These are phyloP conservation scores for Trichoderma asperellum DNA, from an alignment of 2,329 filamentous ascomycete genomes.

Conservation along the genomic window DNA sequence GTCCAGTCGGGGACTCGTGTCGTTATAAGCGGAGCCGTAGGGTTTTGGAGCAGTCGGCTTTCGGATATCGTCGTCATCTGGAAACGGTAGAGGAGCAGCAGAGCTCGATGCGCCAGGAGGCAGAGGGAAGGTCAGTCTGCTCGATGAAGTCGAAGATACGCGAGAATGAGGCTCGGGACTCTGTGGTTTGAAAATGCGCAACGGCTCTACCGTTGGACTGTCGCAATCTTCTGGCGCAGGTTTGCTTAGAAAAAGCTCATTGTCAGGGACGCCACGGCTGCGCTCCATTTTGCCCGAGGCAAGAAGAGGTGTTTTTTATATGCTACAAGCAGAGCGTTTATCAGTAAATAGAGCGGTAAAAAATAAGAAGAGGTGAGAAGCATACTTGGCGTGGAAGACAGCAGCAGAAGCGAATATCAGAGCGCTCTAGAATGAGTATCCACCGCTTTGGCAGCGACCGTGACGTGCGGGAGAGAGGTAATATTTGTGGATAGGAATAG, in stretches of 20 bases:
- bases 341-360: neutral
- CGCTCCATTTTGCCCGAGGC: constrained; percentile 50
- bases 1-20: constrained; percentile 59
- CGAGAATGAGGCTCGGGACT: constrained; percentile 61
- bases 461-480: neutral
- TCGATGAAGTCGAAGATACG: constrained; percentile 43
- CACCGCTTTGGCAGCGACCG: neutral
- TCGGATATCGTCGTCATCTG: constrained; percentile 66
- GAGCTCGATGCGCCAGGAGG: constrained; percentile 73
- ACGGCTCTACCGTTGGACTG: constrained; percentile 79
- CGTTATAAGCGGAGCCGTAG: constrained; percentile 52
- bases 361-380: neutral
- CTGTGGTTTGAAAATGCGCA: constrained; percentile 82
- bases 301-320: neutral
- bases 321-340: neutral
- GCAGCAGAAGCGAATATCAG: neutral
- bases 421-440: neutral
- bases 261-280: constrained; percentile 69
- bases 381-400: constrained; percentile 3
- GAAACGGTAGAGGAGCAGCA: constrained; percentile 69
- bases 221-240: constrained; percentile 59
- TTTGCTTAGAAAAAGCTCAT: constrained; percentile 79
- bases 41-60: constrained; percentile 52
- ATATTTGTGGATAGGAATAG: neutral
- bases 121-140: constrained; percentile 64